Conservation (phyloP, 2,329 filamentous ascomycete species). For the Paraconiothyrium sp. region DNA sequence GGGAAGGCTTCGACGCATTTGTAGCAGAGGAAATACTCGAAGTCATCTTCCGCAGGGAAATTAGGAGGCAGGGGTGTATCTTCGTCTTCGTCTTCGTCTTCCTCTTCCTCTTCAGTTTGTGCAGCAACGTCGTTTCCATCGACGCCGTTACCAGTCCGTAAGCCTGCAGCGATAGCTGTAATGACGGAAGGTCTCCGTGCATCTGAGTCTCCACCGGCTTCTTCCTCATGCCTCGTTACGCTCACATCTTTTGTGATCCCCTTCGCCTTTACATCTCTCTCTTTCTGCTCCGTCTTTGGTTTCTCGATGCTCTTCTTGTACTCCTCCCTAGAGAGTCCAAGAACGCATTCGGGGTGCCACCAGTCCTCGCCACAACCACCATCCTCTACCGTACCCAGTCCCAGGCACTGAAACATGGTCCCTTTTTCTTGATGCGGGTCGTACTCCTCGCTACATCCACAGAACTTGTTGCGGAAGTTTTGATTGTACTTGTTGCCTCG, state of each 20-base stretch:
- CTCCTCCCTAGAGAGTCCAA: constrained; percentile 81
- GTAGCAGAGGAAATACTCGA: constrained; percentile 91
- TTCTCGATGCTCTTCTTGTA: constrained; percentile 60
- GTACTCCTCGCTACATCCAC: constrained; percentile 87
- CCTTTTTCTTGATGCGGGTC: constrained; percentile 89
- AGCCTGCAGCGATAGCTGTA: constrained; percentile 30
- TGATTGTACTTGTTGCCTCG: constrained; percentile 89
- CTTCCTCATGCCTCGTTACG: constrained; percentile 23
- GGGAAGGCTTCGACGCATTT: constrained; percentile 88
- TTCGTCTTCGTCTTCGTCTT: constrained; percentile 59
- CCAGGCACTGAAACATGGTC: constrained; percentile 97
- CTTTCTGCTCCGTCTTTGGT: constrained; percentile 24
- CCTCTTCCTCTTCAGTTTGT: constrained; percentile 64
- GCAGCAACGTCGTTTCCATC: constrained; percentile 48
- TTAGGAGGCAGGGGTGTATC: constrained; percentile 78
- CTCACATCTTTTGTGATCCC: constrained; percentile 28
- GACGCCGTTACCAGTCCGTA: constrained; percentile 30
- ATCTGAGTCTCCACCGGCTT: constrained; percentile 22
- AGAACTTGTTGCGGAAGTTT: constrained; percentile 94
- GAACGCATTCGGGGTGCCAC: constrained; percentile 94
- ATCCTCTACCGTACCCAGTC: constrained; percentile 78
- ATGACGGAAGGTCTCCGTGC: constrained; percentile 24
- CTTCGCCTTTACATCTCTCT: constrained; percentile 20
- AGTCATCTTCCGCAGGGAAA: constrained; percentile 88
- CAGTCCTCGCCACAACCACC: constrained; percentile 97